Evolutionary conservation across 257 asterid species (phyloP).

Genomic region (Echites panduratus): DNA sequence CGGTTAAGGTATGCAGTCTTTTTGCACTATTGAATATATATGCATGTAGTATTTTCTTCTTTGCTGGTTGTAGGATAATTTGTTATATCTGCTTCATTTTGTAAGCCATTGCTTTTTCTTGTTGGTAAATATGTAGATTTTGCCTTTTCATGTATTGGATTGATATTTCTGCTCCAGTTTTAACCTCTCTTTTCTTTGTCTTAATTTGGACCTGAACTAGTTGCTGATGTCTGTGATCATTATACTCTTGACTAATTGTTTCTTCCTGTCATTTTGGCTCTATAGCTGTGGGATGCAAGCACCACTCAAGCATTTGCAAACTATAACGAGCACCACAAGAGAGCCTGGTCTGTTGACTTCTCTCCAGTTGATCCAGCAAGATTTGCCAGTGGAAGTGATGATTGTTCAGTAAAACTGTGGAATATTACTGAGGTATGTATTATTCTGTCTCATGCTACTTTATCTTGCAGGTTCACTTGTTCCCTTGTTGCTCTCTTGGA

Average conservation of each 20-base stretch:
- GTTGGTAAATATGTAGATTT: neutral
- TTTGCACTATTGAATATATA: neutral
- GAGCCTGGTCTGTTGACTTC: constrained; percentile 70
- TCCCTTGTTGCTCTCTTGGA: neutral
- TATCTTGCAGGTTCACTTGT: neutral
- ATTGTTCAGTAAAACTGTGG: constrained; percentile 58
- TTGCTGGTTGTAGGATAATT: neutral
- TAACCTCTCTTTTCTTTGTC: neutral
- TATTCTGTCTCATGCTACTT: constrained; percentile 1
- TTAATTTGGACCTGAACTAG: neutral
- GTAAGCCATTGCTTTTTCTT: neutral
- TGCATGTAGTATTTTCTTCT: neutral
- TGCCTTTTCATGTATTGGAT: neutral
- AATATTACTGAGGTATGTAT: constrained; percentile 43
- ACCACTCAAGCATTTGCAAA: constrained; percentile 57
- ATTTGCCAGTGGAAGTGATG: constrained; percentile 68
- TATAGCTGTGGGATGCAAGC: constrained; percentile 83
- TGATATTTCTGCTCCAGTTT: neutral
- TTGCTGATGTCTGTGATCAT: constrained; percentile 5
- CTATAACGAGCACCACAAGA: constrained; percentile 58
- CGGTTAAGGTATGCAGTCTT: constrained; percentile 32
- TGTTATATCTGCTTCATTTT: neutral
- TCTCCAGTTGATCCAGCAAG: constrained; percentile 46
- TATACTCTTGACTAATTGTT: constrained; percentile 14
- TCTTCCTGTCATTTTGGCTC: constrained; percentile 6